Base-by-base conservation (phyloP, 495 filamentous ascomycete species). In the Parachaetomium inaequale region DNA sequence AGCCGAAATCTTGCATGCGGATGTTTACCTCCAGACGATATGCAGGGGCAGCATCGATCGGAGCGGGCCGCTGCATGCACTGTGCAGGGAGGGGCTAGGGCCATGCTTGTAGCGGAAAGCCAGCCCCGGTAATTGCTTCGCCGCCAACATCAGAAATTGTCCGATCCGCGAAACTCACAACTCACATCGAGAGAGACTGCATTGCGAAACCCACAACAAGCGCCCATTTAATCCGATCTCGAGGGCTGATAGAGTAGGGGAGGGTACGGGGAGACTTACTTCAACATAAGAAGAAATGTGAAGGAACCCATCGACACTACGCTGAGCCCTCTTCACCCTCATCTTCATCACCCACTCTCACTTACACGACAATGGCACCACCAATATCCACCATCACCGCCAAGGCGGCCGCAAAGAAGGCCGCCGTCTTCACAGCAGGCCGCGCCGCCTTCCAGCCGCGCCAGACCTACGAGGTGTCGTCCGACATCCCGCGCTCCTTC, bases 401-500 rank as follows among this genome's bases (percentile, higher is more conserved):
- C 42, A 50, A 31, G 25, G 56, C 49, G 19, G 55, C 57, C 36
- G 61, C 58, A 17, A 65, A 64, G 7, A 67, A 59, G 54, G 67
- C 72, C 26, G 61, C 57, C 47, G 31, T 49, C 25, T 61, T 71
- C 29, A 68, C 61, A 15, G 63, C 62, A 4, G 54, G 59, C n/a
- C 63, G 47, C 55, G 57, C 76, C 62, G 62, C 69, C 57, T 98
- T 98, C 74, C 66, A 87, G 19, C 91, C 95, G 1, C 90, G 94
- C 59, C 70, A 74, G 43, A 72, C 76, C 10, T 98, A 94, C 73
- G 82, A 87, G 58, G 74, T 79, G 42, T 82, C 81, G 10, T 32
- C 68, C 12, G 84, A 84, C 36, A 85, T 98, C 59, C 88, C 90
- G 15, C 85, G 90, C 26, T 94, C 95, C 59, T 99, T 97, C 79